These are phyloP conservation scores for Fusarium falciforme DNA, from an alignment of 2,329 filamentous ascomycete species.

Conservation along the genomic window DNA sequence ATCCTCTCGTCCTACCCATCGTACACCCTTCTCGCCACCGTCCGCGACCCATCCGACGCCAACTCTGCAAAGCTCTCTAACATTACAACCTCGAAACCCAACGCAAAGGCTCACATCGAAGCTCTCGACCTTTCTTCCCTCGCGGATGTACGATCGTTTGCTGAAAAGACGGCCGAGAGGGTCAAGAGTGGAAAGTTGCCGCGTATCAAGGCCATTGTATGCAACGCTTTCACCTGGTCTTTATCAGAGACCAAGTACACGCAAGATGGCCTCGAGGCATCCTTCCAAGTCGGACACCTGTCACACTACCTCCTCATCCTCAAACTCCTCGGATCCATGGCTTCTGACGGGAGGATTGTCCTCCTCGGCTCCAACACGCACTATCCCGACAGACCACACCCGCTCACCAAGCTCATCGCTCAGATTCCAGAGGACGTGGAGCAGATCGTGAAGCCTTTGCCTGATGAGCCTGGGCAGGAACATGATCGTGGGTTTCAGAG, in stretches of 20 bases:
- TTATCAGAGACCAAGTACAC: constrained; percentile 18
- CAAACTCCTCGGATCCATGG: constrained; percentile 32
- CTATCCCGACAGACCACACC: constrained; percentile 24
- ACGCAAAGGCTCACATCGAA: constrained; percentile 17
- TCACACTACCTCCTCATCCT: constrained; percentile 38
- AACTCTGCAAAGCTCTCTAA: constrained; percentile 46
- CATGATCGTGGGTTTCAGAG: constrained; percentile 39
- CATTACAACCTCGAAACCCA: constrained; percentile 16
- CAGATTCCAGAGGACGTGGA: constrained; percentile 19
- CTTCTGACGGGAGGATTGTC: constrained; percentile 12
- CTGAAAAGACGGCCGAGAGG: neutral
- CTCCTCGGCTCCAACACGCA: constrained; percentile 29
- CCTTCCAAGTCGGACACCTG: constrained; percentile 36
- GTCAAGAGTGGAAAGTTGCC: constrained; percentile 13
- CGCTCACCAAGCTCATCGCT: constrained; percentile 21
- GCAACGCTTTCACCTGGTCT: constrained; percentile 36
- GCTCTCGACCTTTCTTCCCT: constrained; percentile 27
- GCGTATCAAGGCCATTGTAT: constrained; percentile 30
- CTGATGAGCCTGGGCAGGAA: constrained; percentile 18
- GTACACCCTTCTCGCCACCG: constrained; percentile 47
- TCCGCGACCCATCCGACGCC: constrained; percentile 47
- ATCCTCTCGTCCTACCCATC: constrained; percentile 27
- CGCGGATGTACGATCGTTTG: constrained; percentile 11
- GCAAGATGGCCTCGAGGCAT: constrained; percentile 24
- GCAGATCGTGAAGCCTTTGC: constrained; percentile 1